Evolutionary conservation across 2,329 filamentous ascomycete species (phyloP).

Genomic region (Aspergillus sp.): DNA sequence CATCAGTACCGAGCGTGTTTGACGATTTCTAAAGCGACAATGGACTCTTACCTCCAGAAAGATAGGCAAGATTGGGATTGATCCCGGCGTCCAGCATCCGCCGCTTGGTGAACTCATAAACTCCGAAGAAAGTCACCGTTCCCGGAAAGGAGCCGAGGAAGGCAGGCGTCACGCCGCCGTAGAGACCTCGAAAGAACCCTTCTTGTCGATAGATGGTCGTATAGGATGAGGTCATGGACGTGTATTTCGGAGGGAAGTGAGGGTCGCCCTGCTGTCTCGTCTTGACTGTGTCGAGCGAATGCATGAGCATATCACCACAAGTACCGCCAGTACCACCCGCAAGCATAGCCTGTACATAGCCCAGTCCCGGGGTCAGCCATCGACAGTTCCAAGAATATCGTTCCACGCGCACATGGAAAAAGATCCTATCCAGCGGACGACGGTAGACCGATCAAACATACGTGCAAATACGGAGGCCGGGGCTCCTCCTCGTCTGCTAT

Average conservation of each 20-base stretch:
- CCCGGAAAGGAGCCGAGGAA: conserved; percentile 90
- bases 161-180: conserved; percentile 90
- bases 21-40: conserved; percentile 11
- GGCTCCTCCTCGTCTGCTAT: conserved; percentile 53
- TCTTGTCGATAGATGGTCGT: conserved; percentile 91
- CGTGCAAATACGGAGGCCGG: conserved; percentile 64
- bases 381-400: background rate
- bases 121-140: conserved; percentile 92
- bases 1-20: conserved; percentile 4
- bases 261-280: conserved; percentile 96
- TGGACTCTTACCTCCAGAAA: conserved; percentile 67
- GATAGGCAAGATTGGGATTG: conserved; percentile 79
- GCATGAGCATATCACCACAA: conserved; percentile 96
- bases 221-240: conserved; percentile 85
- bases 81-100: conserved; percentile 81
- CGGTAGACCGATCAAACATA: conserved; percentile 42
- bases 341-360: conserved; percentile 73
- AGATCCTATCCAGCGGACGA: no score
- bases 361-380: background rate
- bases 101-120: conserved; percentile 93
- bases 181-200: conserved; percentile 79
- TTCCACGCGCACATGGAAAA: background rate
- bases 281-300: conserved; percentile 97
- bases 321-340: conserved; percentile 91
- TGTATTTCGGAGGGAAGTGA: conserved; percentile 88